Evolutionary conservation across 169 alveolate genomes (phyloP).

Genomic region (Miamiensis avidus): DNA sequence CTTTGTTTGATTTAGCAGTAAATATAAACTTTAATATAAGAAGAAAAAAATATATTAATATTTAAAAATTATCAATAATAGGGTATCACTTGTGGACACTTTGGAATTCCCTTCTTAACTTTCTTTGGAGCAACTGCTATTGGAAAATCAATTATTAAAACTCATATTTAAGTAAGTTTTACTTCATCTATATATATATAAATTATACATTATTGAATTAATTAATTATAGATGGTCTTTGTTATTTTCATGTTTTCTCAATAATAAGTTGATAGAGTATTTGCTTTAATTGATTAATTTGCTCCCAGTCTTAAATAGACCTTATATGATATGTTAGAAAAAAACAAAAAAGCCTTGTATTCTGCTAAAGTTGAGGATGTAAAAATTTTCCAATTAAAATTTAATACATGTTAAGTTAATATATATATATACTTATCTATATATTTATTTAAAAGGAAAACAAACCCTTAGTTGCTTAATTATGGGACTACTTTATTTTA

Average conservation of each 20-base stretch:
- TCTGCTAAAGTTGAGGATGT: neutral
- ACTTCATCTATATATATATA: neutral
- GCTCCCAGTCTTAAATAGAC: slow-evolving; percentile 40
- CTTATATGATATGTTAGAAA: slow-evolving; percentile 41
- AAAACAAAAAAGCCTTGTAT: slow-evolving; percentile 40
- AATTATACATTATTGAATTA: neutral
- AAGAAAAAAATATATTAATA: slow-evolving; percentile 67
- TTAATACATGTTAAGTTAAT: too few relatives aligned
- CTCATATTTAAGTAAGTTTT: slow-evolving; percentile 70
- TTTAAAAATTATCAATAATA: slow-evolving; percentile 65
- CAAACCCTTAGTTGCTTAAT: slow-evolving; percentile 42
- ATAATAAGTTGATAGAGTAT: slow-evolving; percentile 51
- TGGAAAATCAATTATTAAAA: slow-evolving; percentile 92
- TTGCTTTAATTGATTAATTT: slow-evolving; percentile 23
- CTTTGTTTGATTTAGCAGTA: slow-evolving; percentile 44
- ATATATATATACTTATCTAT: slow-evolving; percentile 13
- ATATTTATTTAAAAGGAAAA: slow-evolving; percentile 37
- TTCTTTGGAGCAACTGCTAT: slow-evolving; percentile 91
- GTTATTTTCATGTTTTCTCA: slow-evolving; percentile 76
- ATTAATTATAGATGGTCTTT: slow-evolving; percentile 52
- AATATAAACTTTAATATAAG: neutral
- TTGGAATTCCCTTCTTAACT: slow-evolving; percentile 85
- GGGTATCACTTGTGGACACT: slow-evolving; percentile 95
- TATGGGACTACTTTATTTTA: slow-evolving; percentile 66
- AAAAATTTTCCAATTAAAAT: too few relatives aligned